Base-by-base conservation (phyloP, 306 rosid species). In the Biancaea sappan region DNA sequence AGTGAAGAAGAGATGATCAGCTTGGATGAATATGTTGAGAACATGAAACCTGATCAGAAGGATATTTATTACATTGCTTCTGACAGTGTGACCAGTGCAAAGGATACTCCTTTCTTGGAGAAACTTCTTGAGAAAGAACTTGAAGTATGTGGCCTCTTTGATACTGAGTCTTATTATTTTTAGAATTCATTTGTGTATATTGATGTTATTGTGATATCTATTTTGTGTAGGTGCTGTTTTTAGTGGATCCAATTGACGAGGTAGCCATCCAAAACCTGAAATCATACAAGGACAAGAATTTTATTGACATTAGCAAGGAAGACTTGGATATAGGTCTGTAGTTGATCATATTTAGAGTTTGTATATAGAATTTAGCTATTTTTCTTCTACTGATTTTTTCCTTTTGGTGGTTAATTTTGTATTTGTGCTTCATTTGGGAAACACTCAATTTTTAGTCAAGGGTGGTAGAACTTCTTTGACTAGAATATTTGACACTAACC, bases 241-340 rank as follows among this genome's bases (percentile, higher is more conserved):
- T 94, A 76, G 98, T 94, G 64, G 99, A 94, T 83, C 93, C 99
- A 34, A 94, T 94, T 63, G 98, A 94, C 8, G 99, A 94, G 89
- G 87, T 94, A 78, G 96, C 99, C 64, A 41, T 94, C 85, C 97
- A 92, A 83, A 94, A 92, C 84, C 88, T 94, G 52, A 92, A 92
- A 77, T 82, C 96, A 51, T 94, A 83, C 84, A 92, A 92, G 87
- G 99, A 94, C 26, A 94, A 92, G 84, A 84, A 90, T 79, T 94
- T 94, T 73, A 84, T 92, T 76, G 99, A 94, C 81, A 92, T 92
- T 85, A 92, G 95, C 96, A 94, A 94, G 89, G 98, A 94, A 86
- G 99, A 92, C 76, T 81, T 94, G 75, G 96, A 92, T 79, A 80
- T 94, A 83, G 99, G 99, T 94, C 71, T 47, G 83, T 62, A 46